A percentile compares a stretch with the other conserved stretches of the same genome.
phyloP scores from a whole-genome alignment of 1,139 yeast species.

The Suhomyces bokatorum region DNA sequence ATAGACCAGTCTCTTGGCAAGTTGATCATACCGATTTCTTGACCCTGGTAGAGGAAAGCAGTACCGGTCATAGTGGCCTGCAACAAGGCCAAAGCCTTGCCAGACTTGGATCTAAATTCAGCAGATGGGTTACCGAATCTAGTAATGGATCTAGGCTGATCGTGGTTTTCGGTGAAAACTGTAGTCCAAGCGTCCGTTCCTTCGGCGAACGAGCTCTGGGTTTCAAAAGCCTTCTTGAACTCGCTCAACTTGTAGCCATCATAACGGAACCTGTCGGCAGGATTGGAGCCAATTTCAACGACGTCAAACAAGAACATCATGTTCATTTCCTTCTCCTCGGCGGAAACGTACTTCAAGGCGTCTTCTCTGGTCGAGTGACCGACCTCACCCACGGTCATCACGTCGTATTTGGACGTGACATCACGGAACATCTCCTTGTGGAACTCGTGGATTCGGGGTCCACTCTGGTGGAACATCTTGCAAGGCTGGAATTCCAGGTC shows the following conservation, averaged over 20 bases:
- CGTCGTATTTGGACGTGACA: slow-evolving; percentile 25
- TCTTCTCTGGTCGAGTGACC: slow-evolving; percentile 25
- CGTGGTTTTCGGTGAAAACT: slow-evolving; percentile 27
- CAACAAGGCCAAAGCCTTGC: slow-evolving; percentile 25
- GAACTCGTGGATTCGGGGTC: slow-evolving; percentile 27
- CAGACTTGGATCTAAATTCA: slow-evolving; percentile 19
- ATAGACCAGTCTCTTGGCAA: slow-evolving; percentile 23
- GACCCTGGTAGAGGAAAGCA: slow-evolving; percentile 27
- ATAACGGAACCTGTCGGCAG: slow-evolving; percentile 21
- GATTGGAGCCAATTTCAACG: slow-evolving; percentile 21
- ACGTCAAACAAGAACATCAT: slow-evolving; percentile 28
- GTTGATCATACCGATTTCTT: slow-evolving; percentile 27
- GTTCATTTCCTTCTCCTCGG: slow-evolving; percentile 26
- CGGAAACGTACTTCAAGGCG: slow-evolving; percentile 24
- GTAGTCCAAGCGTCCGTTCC: slow-evolving; percentile 30
- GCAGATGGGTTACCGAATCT: slow-evolving; percentile 23
- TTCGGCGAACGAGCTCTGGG: slow-evolving; percentile 19
- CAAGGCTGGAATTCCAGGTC: slow-evolving; percentile 22
- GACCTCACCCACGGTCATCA: slow-evolving; percentile 28
- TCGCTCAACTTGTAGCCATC: slow-evolving; percentile 20
- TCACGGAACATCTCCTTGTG: slow-evolving; percentile 24
- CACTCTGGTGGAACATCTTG: slow-evolving; percentile 19
- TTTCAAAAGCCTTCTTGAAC: slow-evolving; percentile 20
- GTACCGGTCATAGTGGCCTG: slow-evolving; percentile 25
- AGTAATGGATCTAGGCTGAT: slow-evolving; percentile 25